These are phyloP conservation scores for Stephania yunnanensis DNA, from an alignment of 164 flowering plant genomes.

Conservation along the genomic window DNA sequence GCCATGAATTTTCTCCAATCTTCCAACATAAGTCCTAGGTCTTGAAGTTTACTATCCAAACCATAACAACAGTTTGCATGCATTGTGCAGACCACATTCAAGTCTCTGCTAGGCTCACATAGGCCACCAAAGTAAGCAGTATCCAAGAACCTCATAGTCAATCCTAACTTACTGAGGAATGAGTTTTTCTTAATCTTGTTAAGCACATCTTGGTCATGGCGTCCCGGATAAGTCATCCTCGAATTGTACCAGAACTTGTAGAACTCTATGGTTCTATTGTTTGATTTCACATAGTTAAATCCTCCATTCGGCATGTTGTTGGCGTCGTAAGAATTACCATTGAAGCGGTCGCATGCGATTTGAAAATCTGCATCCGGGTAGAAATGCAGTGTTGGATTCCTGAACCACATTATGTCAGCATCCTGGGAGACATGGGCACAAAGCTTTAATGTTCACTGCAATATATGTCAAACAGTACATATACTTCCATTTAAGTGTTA, in stretches of 20 bases:
- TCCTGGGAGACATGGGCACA: slow-evolving; percentile 40
- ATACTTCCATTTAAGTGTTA: too few relatives aligned
- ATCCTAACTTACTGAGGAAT: slow-evolving; percentile 32
- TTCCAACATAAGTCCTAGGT: slow-evolving; percentile 57
- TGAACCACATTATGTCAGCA: slow-evolving; percentile 87
- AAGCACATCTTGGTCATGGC: slow-evolving; percentile 79
- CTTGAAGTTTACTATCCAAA: slow-evolving; percentile 59
- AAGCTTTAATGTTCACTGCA: neutral
- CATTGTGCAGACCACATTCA: slow-evolving; percentile 77
- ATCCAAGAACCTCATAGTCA: slow-evolving; percentile 53
- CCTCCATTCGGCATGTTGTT: slow-evolving; percentile 73
- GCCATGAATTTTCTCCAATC: slow-evolving; percentile 64
- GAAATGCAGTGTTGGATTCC: slow-evolving; percentile 67
- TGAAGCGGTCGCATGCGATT: slow-evolving; percentile 71
- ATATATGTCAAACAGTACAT: too few relatives aligned
- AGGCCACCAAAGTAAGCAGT: slow-evolving; percentile 78
- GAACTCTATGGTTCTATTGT: slow-evolving; percentile 52
- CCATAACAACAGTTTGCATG: slow-evolving; percentile 85
- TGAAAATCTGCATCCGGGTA: slow-evolving; percentile 67
- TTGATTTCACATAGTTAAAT: slow-evolving; percentile 65
- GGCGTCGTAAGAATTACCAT: slow-evolving; percentile 39
- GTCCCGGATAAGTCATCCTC: slow-evolving; percentile 41
- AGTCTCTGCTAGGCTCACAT: slow-evolving; percentile 65
- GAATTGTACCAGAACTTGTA: slow-evolving; percentile 75
- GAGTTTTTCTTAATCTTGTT: slow-evolving; percentile 52